phyloP scores from a whole-genome alignment of 495 filamentous ascomycete genomes.

The Aspergillus diversus region DNA sequence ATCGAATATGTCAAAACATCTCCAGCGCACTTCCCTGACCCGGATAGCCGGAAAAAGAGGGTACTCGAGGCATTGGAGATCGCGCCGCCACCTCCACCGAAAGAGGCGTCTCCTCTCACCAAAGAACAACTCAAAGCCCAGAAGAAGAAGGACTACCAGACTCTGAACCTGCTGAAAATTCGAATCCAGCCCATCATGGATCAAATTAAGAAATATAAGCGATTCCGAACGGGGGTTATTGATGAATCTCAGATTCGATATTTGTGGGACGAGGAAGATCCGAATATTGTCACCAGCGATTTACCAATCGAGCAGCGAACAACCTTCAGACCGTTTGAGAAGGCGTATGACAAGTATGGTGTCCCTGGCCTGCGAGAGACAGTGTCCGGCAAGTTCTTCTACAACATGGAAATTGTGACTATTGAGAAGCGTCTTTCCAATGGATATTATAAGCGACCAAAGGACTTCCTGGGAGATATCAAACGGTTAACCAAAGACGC shows the following conservation, averaged over 20 bases:
- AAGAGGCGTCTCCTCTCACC: constrained; percentile 54
- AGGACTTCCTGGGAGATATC: constrained; percentile 86
- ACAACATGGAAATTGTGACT: constrained; percentile 90
- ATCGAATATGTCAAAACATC: constrained; percentile 72
- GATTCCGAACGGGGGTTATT: constrained; percentile 80
- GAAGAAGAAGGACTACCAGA: constrained; percentile 77
- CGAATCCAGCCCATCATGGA: constrained; percentile 93
- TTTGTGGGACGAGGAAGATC: constrained; percentile 80
- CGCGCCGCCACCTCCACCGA: constrained; percentile 70
- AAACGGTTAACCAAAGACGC: constrained; percentile 83
- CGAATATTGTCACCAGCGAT: constrained; percentile 79
- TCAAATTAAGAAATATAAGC: constrained; percentile 83
- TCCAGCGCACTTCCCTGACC: constrained; percentile 85
- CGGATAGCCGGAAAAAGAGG: constrained; percentile 80
- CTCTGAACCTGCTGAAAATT: constrained; percentile 82
- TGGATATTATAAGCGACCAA: constrained; percentile 88
- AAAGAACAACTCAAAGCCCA: constrained; percentile 81
- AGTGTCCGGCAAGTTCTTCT: constrained; percentile 79
- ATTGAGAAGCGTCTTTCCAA: constrained; percentile 95
- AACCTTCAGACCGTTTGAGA: constrained; percentile 71
- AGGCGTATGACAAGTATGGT: constrained; percentile 74
- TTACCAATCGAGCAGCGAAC: constrained; percentile 60
- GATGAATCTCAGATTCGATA: constrained; percentile 73
- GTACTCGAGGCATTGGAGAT: constrained; percentile 75
- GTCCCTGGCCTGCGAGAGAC: constrained; percentile 68